Conservation (phyloP, 2,329 filamentous ascomycete species). For the Aspergillus chevalieri region DNA sequence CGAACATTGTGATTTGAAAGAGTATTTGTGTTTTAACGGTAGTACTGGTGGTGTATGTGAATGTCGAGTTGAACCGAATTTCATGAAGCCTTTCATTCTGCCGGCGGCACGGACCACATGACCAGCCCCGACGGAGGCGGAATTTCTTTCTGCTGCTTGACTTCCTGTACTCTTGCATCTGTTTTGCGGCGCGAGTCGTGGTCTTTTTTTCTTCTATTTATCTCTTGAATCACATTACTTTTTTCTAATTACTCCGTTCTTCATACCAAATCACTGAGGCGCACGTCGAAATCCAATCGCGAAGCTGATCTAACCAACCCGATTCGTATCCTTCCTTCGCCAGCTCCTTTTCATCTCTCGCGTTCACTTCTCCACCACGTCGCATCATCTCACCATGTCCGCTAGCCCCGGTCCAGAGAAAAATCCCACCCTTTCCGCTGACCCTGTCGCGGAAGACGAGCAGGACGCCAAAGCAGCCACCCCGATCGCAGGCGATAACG, state of each 20-base stretch:
- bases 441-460: constrained; percentile 9
- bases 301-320: not conserved
- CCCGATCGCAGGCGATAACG: constrained; percentile 19
- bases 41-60: not conserved
- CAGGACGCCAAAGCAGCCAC: constrained; percentile 22
- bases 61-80: not conserved
- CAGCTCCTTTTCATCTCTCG: constrained; percentile 1
- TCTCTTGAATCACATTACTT: not conserved
- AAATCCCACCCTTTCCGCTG: constrained; percentile 13
- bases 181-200: not conserved
- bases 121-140: constrained; percentile 10
- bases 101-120: constrained; percentile 6
- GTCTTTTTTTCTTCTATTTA: not conserved
- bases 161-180: not conserved
- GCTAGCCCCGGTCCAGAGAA: constrained; percentile 29
- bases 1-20: constrained; percentile 24
- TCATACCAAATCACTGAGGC: too few species aligned
- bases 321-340: constrained; percentile 7
- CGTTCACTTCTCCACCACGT: not conserved
- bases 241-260: too few species aligned
- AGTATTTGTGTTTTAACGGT: constrained; percentile 4
- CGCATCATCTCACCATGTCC: constrained; percentile 25
- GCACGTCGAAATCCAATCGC: not conserved
- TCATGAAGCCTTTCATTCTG: constrained; percentile 9
- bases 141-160: constrained; percentile 9